phyloP scores from a whole-genome alignment of 1,284 basidiomycete species.

The Ceratobasidium sp. region DNA sequence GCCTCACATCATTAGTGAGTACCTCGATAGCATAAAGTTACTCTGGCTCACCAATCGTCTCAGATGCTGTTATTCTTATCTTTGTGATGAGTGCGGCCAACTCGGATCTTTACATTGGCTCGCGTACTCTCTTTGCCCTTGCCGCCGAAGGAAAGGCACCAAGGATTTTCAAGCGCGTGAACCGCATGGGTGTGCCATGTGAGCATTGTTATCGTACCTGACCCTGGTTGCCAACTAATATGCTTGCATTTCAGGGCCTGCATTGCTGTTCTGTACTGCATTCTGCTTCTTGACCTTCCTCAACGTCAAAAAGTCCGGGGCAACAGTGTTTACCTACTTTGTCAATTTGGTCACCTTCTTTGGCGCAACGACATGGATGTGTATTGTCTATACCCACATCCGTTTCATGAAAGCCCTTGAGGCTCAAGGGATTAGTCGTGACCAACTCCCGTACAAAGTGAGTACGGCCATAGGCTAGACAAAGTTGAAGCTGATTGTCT shows the following conservation, averaged over 20 bases:
- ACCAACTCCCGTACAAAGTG: constrained; percentile 52
- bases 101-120: constrained; percentile 57
- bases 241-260: constrained; percentile 39
- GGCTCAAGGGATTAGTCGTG: constrained; percentile 67
- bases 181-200: constrained; percentile 55
- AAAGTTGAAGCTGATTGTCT: constrained; percentile 58
- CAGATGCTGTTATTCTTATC: constrained; percentile 41
- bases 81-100: constrained; percentile 55
- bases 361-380: constrained; percentile 77
- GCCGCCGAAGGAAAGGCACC: constrained; percentile 60
- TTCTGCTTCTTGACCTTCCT: constrained; percentile 69
- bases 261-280: constrained; percentile 59
- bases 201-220: background rate
- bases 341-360: constrained; percentile 72
- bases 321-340: constrained; percentile 72
- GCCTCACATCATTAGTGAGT: constrained; percentile 55
- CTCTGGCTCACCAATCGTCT: constrained; percentile 40
- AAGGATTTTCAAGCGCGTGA: constrained; percentile 57
- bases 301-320: constrained; percentile 61
- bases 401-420: constrained; percentile 74
- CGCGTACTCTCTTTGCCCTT: constrained; percentile 48
- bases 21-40: constrained; percentile 43
- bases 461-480: background rate
- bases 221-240: background rate
- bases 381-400: constrained; percentile 70